A percentile compares a stretch with the other conserved stretches of the same genome.
Evolutionary conservation across 1,284 basidiomycete genomes (phyloP).

Genomic region (Cryptococcus neoformans): DNA sequence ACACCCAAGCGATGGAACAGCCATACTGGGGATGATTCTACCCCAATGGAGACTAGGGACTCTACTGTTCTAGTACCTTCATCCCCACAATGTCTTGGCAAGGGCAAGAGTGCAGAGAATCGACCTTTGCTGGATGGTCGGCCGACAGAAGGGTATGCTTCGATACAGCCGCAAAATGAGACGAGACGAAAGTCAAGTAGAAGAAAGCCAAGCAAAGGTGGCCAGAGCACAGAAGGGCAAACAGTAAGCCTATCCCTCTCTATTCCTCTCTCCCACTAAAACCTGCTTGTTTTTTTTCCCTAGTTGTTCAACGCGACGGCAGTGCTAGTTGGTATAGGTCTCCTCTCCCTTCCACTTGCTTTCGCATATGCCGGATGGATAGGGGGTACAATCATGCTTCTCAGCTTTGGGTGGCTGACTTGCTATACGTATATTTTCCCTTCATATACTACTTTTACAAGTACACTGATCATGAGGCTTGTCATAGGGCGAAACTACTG

Average conservation of each 20-base stretch:
- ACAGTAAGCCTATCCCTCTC: constrained; percentile 57
- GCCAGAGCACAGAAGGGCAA: constrained; percentile 73
- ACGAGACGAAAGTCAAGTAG: neutral
- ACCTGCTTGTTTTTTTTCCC: constrained; percentile 4
- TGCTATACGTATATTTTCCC: constrained; percentile 72
- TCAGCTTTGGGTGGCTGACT: constrained; percentile 73
- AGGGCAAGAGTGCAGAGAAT: neutral
- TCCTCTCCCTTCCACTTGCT: constrained; percentile 83
- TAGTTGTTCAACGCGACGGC: constrained; percentile 89
- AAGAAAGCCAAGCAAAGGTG: neutral
- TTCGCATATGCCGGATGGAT: constrained; percentile 87
- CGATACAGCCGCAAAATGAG: neutral
- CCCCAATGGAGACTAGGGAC: too few relatives aligned
- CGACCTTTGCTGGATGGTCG: neutral
- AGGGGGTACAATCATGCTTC: constrained; percentile 66
- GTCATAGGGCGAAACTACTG: constrained; percentile 72
- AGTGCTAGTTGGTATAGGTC: constrained; percentile 81
- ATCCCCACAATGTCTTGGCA: too few relatives aligned
- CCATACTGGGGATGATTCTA: too few relatives aligned
- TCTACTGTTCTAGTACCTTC: too few relatives aligned
- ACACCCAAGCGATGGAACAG: too few relatives aligned
- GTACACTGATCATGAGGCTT: neutral
- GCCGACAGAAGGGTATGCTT: neutral
- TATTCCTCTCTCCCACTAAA: constrained; percentile 11
- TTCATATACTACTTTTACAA: neutral